These are phyloP conservation scores for Lecanicillium sp. DNA, from an alignment of 2,329 filamentous ascomycete species.

Conservation along the genomic window DNA sequence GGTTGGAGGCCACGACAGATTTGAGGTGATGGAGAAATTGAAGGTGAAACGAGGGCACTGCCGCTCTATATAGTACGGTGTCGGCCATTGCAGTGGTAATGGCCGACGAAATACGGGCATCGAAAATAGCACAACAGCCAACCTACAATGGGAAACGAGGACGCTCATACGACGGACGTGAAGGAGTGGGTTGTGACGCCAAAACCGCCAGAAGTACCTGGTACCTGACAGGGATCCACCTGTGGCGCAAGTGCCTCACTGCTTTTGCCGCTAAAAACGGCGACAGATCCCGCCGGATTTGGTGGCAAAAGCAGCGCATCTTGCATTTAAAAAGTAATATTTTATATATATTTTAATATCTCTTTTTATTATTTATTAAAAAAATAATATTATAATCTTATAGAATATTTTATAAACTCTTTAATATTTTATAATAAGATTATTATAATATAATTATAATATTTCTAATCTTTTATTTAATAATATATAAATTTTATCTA, in stretches of 20 bases:
- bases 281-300: slow-evolving; percentile 12
- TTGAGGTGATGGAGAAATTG: neutral
- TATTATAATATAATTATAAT: neutral
- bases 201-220: slow-evolving; percentile 10
- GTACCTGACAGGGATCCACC: slow-evolving; percentile 9
- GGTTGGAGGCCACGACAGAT: neutral
- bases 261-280: slow-evolving; percentile 13
- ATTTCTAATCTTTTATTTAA: neutral
- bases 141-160: neutral
- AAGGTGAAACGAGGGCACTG: neutral
- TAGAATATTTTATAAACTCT: neutral
- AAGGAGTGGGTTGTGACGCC: neutral
- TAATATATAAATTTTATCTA: neutral
- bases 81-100: neutral
- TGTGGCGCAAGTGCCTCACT: neutral
- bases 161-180: no score
- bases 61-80: neutral
- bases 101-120: neutral
- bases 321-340: slow-evolving; percentile 9
- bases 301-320: slow-evolving; percentile 5
- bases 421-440: neutral
- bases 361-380: neutral
- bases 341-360: neutral
- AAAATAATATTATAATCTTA: neutral
- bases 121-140: neutral